Conservation (phyloP, 805 yeast species). For the Myxozyma udenii region DNA sequence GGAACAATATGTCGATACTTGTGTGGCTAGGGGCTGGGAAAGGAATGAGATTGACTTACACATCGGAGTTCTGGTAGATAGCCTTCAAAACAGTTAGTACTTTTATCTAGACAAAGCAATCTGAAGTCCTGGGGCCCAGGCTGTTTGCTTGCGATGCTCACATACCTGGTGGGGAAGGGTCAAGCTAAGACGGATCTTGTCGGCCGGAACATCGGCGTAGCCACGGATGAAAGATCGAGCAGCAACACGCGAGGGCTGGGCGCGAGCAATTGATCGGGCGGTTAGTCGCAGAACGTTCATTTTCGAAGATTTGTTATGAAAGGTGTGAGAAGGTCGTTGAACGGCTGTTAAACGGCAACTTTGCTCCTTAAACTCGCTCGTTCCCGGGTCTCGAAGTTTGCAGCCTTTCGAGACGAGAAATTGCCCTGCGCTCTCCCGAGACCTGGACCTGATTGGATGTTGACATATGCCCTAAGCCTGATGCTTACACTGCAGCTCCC, state of each 20-base stretch:
- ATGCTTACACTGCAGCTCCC: no score
- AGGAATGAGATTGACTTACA: constrained; percentile 37
- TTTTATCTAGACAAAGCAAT: no score
- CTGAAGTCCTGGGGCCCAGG: no score
- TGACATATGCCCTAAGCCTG: no score
- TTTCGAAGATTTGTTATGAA: neutral
- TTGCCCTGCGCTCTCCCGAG: no score
- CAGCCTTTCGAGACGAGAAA: no score
- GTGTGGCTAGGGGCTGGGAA: no score
- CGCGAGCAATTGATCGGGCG: constrained; percentile 20
- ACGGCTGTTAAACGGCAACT: neutral
- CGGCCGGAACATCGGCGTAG: constrained; percentile 84
- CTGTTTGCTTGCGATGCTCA: no score
- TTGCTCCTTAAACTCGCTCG: neutral
- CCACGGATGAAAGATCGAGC: constrained; percentile 46
- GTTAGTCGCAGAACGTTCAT: constrained; percentile 23
- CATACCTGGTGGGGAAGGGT: constrained; percentile 80
- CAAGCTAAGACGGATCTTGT: constrained; percentile 78
- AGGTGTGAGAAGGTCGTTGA: neutral
- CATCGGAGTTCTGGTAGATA: constrained; percentile 37
- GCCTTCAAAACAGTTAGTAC: constrained; percentile 28
- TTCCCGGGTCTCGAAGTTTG: no score
- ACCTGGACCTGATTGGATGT: no score
- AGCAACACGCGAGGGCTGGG: constrained; percentile 10
- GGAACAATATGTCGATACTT: no score